These are phyloP conservation scores for Nepenthes mirabilis DNA, from an alignment of 148 eudicot genomes.

Conservation along the genomic window DNA sequence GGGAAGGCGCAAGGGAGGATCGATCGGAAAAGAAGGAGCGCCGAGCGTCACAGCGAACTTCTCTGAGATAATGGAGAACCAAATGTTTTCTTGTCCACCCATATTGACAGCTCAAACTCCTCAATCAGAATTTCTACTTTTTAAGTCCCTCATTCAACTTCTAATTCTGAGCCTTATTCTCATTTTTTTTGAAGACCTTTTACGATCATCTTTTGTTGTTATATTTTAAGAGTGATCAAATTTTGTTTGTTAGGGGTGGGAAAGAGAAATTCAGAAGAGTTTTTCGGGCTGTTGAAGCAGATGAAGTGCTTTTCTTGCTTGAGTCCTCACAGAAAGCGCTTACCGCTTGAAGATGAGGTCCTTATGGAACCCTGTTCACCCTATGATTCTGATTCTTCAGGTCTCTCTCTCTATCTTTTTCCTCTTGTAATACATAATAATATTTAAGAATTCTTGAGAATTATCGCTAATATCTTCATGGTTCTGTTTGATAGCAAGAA, in stretches of 20 bases:
- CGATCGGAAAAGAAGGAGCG: too few relatives aligned
- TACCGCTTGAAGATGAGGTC: conserved; percentile 13
- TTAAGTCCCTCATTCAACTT: too few relatives aligned
- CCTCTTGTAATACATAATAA: not conserved
- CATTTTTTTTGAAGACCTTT: too few relatives aligned
- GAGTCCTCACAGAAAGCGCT: conserved; percentile 17
- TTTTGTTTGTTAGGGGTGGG: not conserved
- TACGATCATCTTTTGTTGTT: too few relatives aligned
- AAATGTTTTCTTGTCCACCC: too few relatives aligned
- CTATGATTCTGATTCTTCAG: conserved; percentile 23
- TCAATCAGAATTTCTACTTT: too few relatives aligned
- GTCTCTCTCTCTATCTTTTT: conserved; percentile 12
- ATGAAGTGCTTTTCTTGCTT: conserved; percentile 70
- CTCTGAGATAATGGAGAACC: too few relatives aligned
- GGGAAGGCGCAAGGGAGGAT: too few relatives aligned
- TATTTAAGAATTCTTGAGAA: not conserved
- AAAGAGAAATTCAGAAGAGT: not conserved
- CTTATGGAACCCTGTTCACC: conserved; percentile 18
- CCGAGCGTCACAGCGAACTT: too few relatives aligned
- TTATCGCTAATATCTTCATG: not conserved
- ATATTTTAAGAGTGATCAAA: too few relatives aligned
- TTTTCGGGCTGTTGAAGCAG: not conserved
- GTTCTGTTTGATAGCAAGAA: not conserved
- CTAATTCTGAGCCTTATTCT: too few relatives aligned
- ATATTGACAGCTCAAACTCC: too few relatives aligned